Conservation (phyloP, 306 rosid genomes). For the Lathyrus oleraceus region DNA sequence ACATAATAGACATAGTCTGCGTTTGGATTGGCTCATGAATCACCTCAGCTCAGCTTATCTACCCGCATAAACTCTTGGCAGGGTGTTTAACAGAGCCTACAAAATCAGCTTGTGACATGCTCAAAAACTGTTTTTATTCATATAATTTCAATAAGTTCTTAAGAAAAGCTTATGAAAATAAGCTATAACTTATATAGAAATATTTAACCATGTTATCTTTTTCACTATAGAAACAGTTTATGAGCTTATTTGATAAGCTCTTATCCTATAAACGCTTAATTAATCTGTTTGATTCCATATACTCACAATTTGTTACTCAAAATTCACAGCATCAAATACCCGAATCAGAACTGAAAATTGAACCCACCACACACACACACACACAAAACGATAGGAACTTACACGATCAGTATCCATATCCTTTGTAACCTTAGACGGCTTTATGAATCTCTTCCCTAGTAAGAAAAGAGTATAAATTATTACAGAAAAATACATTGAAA, state of each 20-base stretch:
- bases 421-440: slow-evolving; percentile 66
- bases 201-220: background rate
- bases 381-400: slow-evolving; percentile 22
- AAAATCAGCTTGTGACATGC: background rate
- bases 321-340: background rate
- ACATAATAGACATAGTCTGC: background rate
- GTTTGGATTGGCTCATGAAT: background rate
- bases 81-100: background rate
- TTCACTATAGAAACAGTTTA: background rate
- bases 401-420: slow-evolving; percentile 92
- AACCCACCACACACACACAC: too few relatives aligned
- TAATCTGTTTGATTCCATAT: background rate
- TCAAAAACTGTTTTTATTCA: background rate
- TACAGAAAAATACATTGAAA: background rate
- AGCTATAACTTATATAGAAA: background rate
- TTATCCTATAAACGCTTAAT: background rate
- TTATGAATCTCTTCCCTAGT: slow-evolving; percentile 69
- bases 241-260: background rate
- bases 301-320: background rate
- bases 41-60: background rate
- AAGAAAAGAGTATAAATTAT: background rate
- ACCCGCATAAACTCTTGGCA: background rate
- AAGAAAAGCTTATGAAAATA: background rate
- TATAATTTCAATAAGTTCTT: background rate
- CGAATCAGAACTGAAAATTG: slow-evolving; percentile 5